These are phyloP conservation scores for Pyracantha coccinea DNA, from an alignment of 331 rosid genomes.

Conservation along the genomic window DNA sequence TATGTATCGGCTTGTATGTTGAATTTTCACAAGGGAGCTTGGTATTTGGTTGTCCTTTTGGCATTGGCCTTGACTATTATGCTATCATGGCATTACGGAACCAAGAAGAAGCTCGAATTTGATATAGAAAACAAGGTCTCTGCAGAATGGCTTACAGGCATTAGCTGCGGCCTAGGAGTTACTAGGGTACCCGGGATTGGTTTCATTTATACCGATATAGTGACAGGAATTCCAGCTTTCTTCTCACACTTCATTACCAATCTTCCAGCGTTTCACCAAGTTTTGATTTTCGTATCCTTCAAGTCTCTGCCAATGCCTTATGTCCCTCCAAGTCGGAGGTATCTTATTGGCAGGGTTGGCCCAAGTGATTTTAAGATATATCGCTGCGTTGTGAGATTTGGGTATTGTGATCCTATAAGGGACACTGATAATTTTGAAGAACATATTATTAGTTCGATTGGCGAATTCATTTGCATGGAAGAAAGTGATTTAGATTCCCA, in stretches of 20 bases:
- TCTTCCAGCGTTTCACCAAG: constrained; percentile 79
- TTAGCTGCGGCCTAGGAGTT: constrained; percentile 63
- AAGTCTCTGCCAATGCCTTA: constrained; percentile 60
- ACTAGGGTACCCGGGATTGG: constrained; percentile 76
- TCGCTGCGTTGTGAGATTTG: constrained; percentile 71
- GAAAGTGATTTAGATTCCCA: constrained; percentile 43
- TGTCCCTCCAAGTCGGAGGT: constrained; percentile 50
- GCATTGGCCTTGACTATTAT: constrained; percentile 44
- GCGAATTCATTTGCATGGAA: constrained; percentile 60
- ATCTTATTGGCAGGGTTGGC: constrained; percentile 68
- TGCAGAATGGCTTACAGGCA: constrained; percentile 59
- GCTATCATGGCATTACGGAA: constrained; percentile 86
- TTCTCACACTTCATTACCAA: constrained; percentile 79
- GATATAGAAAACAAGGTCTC: constrained; percentile 70
- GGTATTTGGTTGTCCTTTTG: constrained; percentile 66
- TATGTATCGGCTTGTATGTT: constrained; percentile 63
- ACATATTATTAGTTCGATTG: constrained; percentile 58
- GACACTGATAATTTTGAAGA: constrained; percentile 66
- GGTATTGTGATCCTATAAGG: constrained; percentile 58
- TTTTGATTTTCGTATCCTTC: constrained; percentile 70
- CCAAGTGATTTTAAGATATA: constrained; percentile 50
- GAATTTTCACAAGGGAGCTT: constrained; percentile 65
- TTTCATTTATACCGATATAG: constrained; percentile 65
- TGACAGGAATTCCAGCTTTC: constrained; percentile 75
- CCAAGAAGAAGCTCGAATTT: constrained; percentile 67